Conservation (phyloP, 768 basidiomycete species). For the Pulveroboletus sp. region DNA sequence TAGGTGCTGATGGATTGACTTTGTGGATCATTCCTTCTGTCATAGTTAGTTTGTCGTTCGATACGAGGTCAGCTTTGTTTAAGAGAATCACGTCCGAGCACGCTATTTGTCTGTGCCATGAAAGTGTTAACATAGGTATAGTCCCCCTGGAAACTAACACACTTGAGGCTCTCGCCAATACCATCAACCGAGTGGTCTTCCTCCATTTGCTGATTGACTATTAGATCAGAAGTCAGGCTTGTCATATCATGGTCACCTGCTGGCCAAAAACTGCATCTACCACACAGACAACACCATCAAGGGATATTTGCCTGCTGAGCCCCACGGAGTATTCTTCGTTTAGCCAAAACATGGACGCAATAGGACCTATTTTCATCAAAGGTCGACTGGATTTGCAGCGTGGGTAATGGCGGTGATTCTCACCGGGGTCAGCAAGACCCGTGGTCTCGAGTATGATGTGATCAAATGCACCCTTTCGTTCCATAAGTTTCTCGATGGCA, state of each 20-base stretch:
- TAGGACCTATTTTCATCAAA: conserved; percentile 51
- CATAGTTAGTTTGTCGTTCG: conserved; percentile 37
- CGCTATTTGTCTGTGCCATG: conserved; percentile 78
- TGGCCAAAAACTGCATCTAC: conserved; percentile 83
- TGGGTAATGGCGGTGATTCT: conserved; percentile 4
- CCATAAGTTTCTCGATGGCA: conserved; percentile 91
- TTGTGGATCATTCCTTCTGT: conserved; percentile 61
- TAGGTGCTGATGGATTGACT: conserved; percentile 75
- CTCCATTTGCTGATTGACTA: conserved; percentile 67
- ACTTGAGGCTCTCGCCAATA: conserved; percentile 80
- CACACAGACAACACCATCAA: conserved; percentile 91
- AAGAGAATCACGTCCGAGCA: conserved; percentile 87
- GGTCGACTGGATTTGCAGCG: not conserved
- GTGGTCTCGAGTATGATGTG: conserved; percentile 96
- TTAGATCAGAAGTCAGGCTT: conserved; percentile 3
- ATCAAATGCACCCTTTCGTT: conserved; percentile 83
- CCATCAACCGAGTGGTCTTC: conserved; percentile 65
- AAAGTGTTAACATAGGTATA: not conserved
- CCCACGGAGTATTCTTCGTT: conserved; percentile 77
- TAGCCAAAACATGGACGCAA: conserved; percentile 82
- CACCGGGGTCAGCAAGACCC: conserved; percentile 92
- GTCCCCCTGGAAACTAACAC: conserved; percentile 4
- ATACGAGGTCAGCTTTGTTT: conserved; percentile 84
- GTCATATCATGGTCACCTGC: conserved; percentile 39
- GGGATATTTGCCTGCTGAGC: conserved; percentile 60